These are phyloP conservation scores for Epichloe sp. DNA, from an alignment of 2,329 filamentous ascomycete species.

Conservation along the genomic window DNA sequence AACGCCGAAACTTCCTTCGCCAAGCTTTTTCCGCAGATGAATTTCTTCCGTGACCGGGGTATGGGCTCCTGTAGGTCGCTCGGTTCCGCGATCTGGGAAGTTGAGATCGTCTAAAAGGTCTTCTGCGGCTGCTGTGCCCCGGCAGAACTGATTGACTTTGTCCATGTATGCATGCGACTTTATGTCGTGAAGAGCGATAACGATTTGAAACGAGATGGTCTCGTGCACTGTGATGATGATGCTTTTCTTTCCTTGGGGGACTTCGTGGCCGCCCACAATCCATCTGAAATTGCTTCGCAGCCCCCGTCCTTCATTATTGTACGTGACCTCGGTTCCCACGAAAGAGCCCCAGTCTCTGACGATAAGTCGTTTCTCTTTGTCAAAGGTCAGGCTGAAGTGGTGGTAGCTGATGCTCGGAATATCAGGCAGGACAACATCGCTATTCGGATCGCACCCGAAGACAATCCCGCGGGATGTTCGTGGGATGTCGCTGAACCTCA, in stretches of 20 bases:
- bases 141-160: background rate
- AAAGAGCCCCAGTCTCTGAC: constrained; percentile 6
- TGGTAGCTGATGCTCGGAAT: background rate
- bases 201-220: no score
- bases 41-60: constrained; percentile 2
- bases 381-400: constrained; percentile 10
- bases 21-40: constrained; percentile 6
- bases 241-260: no score
- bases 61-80: background rate
- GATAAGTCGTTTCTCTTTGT: constrained; percentile 5
- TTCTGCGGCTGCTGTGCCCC: background rate
- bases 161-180: background rate
- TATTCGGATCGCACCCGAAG: background rate
- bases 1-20: constrained; percentile 8
- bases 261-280: no score
- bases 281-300: no score
- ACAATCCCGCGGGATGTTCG: background rate
- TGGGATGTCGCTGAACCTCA: no score
- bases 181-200: background rate
- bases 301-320: no score
- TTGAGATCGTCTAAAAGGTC: background rate
- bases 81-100: background rate
- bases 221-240: no score
- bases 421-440: background rate
- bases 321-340: no score